Conservation (phyloP, 2,329 filamentous ascomycete species). For the Sarocladiaceae sp. region DNA sequence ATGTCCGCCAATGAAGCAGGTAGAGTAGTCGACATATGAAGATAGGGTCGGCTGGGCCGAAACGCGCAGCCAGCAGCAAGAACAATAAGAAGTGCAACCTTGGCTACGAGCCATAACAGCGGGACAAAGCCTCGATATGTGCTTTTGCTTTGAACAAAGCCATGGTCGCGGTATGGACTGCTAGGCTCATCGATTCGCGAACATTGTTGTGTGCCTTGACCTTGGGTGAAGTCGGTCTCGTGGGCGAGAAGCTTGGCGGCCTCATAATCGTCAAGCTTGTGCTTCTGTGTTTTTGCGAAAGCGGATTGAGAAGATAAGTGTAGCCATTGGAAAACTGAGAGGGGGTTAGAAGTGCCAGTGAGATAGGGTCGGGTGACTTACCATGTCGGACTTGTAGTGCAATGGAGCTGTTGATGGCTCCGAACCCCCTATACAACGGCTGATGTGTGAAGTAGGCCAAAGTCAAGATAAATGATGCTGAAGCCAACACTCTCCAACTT, state of each 20-base stretch:
- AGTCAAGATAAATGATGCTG: slow-evolving; percentile 18
- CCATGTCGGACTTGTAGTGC: slow-evolving; percentile 18
- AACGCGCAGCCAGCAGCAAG: slow-evolving; percentile 18
- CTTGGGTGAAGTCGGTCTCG: background rate
- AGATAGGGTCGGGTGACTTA: slow-evolving; percentile 13
- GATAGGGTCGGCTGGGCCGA: slow-evolving; percentile 26
- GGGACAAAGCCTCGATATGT: background rate
- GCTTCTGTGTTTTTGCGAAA: background rate
- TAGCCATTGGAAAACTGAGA: background rate
- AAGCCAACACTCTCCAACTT: slow-evolving; percentile 20
- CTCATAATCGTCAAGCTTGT: background rate
- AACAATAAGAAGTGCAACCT: slow-evolving; percentile 16
- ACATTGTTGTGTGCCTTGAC: background rate
- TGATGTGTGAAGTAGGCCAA: slow-evolving; percentile 20
- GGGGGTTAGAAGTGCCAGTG: background rate
- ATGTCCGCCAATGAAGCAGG: slow-evolving; percentile 25
- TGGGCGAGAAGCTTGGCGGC: background rate
- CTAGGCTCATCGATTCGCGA: background rate
- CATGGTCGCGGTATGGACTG: too few species aligned
- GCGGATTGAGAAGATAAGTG: background rate
- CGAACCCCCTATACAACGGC: slow-evolving; percentile 18
- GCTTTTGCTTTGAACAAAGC: background rate
- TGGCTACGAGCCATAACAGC: slow-evolving; percentile 1
- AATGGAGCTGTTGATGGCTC: slow-evolving; percentile 17
- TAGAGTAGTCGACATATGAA: slow-evolving; percentile 26